Evolutionary conservation across 208 protist genomes (phyloP), one percentile per base, ranked within the genome.

Genomic region (Leishmania tarentolae): DNA sequence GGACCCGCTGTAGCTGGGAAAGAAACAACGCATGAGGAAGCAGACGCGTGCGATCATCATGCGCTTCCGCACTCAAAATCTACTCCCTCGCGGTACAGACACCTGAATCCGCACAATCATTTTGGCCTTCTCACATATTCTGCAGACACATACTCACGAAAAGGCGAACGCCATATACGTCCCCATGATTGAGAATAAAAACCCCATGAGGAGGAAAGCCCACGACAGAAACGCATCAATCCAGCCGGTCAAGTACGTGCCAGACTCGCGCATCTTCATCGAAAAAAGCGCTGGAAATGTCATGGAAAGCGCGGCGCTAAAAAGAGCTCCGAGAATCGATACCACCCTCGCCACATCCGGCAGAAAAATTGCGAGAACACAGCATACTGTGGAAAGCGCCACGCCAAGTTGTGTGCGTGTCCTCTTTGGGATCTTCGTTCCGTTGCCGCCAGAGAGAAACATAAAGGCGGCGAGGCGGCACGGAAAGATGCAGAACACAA

Each of bases 301-400:
- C 91, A 96, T 93, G 74, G 87, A 91, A n/a, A 96, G 87, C 11
- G 90, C 93, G 42, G 92, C 86, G 75, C 92, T 96, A 83, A 94
- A 93, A 28, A 94, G 70, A 19, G 91, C 86, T 40, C 92, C 92
- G 31, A 94, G 83, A 35, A 96, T 66, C 0, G 89, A 94, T 44
- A 96, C 89, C 40, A 92, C 85, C 57, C 85, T 83, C 21, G 91
- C 90, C 40, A 93, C 89, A 83, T 96, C 91, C 6, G 91, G 90
- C 17, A 94, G 77, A 59, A 94, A 90, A 78, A 94, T 87, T 59
- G 91, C 91, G 46, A 90, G 83, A 15, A 92, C 24, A n/a, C 77
- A 82, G 53, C 83, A 87, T 28, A 82, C 44, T 65, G 83, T 21
- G 15, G 87, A 87, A 19, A 96, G 82, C 40, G 61, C 31, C 57